phyloP scores from a whole-genome alignment of 108 stramenopile genomes.

The Nannochloropsis gaditana region DNA sequence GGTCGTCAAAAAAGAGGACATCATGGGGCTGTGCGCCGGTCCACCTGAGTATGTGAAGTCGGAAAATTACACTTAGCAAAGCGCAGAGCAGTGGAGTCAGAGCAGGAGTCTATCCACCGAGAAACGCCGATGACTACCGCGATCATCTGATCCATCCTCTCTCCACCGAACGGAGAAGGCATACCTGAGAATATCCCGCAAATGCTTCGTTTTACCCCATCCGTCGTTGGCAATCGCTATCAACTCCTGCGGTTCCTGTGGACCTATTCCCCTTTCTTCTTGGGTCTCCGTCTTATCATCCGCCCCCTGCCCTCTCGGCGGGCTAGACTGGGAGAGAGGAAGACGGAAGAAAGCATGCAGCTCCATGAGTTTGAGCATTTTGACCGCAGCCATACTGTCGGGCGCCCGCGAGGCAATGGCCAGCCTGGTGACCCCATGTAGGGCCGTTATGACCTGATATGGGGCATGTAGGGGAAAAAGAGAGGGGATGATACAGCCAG shows the following conservation, averaged over 20 bases:
- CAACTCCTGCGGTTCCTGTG: neutral
- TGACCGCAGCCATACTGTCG: neutral
- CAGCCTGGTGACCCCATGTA: neutral
- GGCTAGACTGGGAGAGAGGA: neutral
- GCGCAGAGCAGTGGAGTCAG: too few species aligned
- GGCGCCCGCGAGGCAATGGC: conserved; percentile 1
- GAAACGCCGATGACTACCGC: too few species aligned
- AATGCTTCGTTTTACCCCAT: neutral
- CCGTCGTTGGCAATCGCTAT: neutral
- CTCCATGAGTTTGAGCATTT: neutral
- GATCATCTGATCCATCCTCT: too few species aligned
- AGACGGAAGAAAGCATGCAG: neutral
- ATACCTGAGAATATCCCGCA: conserved; percentile 3
- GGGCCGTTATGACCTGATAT: neutral
- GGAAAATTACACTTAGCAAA: too few species aligned
- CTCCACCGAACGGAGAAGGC: neutral
- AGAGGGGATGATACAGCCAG: neutral
- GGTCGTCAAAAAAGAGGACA: neutral
- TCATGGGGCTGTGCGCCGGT: neutral
- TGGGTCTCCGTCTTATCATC: neutral
- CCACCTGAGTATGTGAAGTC: neutral
- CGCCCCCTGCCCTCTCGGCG: neutral
- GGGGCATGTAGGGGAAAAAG: too few species aligned
- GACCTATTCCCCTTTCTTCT: neutral
- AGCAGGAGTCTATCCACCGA: too few species aligned